These are phyloP conservation scores for Ananas comosus DNA, from an alignment of 176 grass and related monocot species.

Conservation along the genomic window DNA sequence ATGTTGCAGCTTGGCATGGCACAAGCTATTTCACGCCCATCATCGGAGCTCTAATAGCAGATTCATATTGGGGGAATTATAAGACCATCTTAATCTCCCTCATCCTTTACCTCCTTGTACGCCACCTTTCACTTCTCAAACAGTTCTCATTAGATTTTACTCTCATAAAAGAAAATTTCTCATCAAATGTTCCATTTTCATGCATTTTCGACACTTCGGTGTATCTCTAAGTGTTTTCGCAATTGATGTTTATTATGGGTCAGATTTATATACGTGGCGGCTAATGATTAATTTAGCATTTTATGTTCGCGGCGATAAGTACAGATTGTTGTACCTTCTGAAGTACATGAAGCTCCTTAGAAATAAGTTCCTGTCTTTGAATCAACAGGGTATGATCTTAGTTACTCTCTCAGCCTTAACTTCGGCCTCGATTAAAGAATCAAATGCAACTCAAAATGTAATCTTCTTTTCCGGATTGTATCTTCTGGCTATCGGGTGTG, in stretches of 20 bases:
- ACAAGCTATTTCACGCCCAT: conserved; percentile 76
- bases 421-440: conserved; percentile 18
- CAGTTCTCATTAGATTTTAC: neutral
- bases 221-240: no score
- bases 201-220: neutral
- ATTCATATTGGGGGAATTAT: conserved; percentile 63
- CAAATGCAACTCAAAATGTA: conserved; percentile 21
- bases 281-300: no score
- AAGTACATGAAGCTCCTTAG: no score
- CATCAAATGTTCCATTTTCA: neutral
- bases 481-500: conserved; percentile 53
- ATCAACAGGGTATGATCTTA: conserved; percentile 42
- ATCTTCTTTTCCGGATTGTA: conserved; percentile 54
- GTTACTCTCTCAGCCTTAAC: conserved; percentile 36
- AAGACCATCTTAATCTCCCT: conserved; percentile 58
- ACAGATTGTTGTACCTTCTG: conserved; percentile 7
- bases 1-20: conserved; percentile 62
- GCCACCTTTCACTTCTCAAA: conserved; percentile 11
- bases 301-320: neutral
- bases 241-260: no score
- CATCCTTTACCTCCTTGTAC: conserved; percentile 64
- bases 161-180: no score
- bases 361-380: no score
- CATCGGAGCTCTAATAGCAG: conserved; percentile 58
- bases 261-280: no score